Percentiles rank a stretch among this genome's conserved stretches.
phyloP scores from a whole-genome alignment of 1,139 yeast species.

The Wickerhamomyces sp. region DNA sequence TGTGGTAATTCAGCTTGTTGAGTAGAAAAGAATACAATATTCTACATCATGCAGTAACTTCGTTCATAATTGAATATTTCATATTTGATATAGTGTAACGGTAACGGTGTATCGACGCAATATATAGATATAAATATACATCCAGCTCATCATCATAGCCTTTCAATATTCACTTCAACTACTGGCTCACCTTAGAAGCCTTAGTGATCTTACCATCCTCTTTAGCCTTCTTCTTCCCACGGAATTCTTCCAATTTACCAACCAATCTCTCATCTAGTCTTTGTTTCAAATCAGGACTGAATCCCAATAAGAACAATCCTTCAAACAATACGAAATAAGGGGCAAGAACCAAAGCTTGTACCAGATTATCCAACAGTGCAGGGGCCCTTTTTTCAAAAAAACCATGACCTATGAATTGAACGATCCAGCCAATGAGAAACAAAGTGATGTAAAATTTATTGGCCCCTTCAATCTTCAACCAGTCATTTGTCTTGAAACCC shows the following conservation, averaged over 20 bases:
- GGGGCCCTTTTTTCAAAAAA: conserved; percentile 80
- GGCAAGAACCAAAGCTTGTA: conserved; percentile 85
- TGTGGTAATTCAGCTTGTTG: no score
- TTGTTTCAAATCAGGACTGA: conserved; percentile 46
- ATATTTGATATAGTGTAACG: no score
- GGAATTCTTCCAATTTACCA: conserved; percentile 15
- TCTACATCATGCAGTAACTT: no score
- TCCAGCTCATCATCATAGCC: no score
- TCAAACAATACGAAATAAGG: conserved; percentile 88
- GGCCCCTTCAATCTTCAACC: conserved; percentile 15
- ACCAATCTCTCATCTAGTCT: conserved; percentile 48
- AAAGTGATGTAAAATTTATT: conserved; percentile 28
- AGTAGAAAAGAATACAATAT: no score
- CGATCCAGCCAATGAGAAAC: conserved; percentile 64
- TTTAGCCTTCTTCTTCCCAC: background rate
- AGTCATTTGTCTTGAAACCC: conserved; percentile 3
- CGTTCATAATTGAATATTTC: no score
- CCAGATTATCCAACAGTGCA: conserved; percentile 74
- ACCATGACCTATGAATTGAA: conserved; percentile 90
- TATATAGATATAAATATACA: no score
- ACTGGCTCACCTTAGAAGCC: no score
- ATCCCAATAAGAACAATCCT: conserved; percentile 62
- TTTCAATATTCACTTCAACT: no score
- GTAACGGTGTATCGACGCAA: no score
- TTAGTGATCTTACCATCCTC: no score